A percentile compares a stretch with the other conserved stretches of the same genome.
phyloP scores from a whole-genome alignment of 108 stramenopile genomes.

The Mayamaea pseudoterrestris region DNA sequence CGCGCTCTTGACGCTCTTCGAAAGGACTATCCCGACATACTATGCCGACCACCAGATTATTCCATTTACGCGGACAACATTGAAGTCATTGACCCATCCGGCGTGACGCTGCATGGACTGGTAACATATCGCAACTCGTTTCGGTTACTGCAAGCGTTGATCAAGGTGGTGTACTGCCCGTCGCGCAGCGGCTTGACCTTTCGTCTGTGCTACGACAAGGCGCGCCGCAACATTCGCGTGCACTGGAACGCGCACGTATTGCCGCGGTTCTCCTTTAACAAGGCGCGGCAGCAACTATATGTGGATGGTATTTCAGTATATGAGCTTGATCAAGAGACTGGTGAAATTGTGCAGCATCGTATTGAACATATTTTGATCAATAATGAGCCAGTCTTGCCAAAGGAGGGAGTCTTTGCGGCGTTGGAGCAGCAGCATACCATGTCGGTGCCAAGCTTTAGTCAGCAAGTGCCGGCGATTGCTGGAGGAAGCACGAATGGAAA shows the following conservation, averaged over 20 bases:
- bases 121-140: constrained; percentile 57
- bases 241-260: constrained; percentile 74
- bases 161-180: constrained; percentile 64
- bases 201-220: constrained; percentile 63
- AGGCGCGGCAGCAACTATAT: constrained; percentile 40
- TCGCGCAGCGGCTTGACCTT: constrained; percentile 43
- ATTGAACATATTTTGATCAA: constrained; percentile 63
- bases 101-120: constrained; percentile 56
- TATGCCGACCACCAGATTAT: constrained; percentile 44
- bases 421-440: constrained; percentile 21
- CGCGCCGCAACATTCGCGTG: constrained; percentile 64
- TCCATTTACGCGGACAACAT: constrained; percentile 42
- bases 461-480: neutral
- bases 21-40: constrained; percentile 52
- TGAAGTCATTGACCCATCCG: constrained; percentile 62
- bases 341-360: constrained; percentile 61
- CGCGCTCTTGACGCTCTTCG: constrained; percentile 49
- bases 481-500: neutral
- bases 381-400: constrained; percentile 40
- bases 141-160: constrained; percentile 46
- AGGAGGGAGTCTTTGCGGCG: constrained; percentile 54
- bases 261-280: constrained; percentile 59
- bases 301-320: constrained; percentile 78
- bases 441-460: constrained; percentile 17
- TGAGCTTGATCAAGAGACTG: constrained; percentile 42